A percentile compares a stretch with the other conserved stretches of the same genome.
Conservation (phyloP, 331 rosid species). For the Pyrus hybrid region DNA sequence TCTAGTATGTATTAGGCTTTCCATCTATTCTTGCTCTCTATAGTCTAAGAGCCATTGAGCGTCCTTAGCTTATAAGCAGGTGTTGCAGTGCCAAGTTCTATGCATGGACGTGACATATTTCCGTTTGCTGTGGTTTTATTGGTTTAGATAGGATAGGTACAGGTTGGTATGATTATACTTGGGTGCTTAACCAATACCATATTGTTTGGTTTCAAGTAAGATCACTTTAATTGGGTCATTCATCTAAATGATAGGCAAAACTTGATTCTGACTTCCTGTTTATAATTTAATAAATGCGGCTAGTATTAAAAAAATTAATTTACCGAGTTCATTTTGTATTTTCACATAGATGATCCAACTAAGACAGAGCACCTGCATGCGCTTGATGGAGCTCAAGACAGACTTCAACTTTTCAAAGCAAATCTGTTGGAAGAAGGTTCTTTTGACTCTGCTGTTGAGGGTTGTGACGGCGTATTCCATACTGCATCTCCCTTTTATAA, state of each 20-base stretch:
- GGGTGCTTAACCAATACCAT: neutral
- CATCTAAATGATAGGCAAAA: neutral
- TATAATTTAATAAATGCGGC: neutral
- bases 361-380: conserved; percentile 39
- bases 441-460: conserved; percentile 45
- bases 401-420: conserved; percentile 52
- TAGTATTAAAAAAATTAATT: neutral
- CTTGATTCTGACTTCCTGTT: neutral
- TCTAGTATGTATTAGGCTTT: neutral
- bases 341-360: conserved; percentile 31
- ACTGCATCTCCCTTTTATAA: conserved; percentile 62
- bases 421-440: conserved; percentile 57
- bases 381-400: conserved; percentile 67
- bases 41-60: neutral
- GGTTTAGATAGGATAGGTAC: neutral
- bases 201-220: neutral
- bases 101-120: neutral
- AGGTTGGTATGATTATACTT: neutral
- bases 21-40: neutral
- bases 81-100: neutral
- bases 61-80: neutral
- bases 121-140: neutral
- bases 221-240: neutral
- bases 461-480: conserved; percentile 67
- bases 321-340: neutral